These are phyloP conservation scores for Solanum aculeatissimum DNA, from an alignment of 305 asterid species.

Conservation along the genomic window DNA sequence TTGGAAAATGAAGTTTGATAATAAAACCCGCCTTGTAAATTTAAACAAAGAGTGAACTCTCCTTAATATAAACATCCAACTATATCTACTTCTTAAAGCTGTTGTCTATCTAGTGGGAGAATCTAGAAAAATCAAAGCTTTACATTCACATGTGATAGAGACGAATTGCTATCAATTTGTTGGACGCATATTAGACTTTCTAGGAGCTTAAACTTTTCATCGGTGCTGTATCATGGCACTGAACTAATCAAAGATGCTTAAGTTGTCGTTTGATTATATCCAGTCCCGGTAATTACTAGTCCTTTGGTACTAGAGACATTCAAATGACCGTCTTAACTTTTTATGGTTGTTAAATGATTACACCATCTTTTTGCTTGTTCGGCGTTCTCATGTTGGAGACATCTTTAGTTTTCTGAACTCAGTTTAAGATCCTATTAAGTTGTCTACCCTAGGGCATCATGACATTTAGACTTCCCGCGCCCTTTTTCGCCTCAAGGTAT, in stretches of 20 bases:
- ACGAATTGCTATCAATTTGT: not conserved
- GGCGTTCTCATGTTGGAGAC: not conserved
- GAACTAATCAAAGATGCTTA: not conserved
- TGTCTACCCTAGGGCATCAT: not conserved
- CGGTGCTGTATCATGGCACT: not conserved
- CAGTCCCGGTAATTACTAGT: not conserved
- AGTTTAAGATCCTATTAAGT: not conserved
- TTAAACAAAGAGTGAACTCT: not conserved
- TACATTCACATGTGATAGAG: not conserved
- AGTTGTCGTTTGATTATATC: not conserved
- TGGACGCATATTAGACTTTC: not conserved
- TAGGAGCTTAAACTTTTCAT: not conserved
- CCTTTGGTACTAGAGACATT: not conserved
- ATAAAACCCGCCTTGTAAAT: not conserved
- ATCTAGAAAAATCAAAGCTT: not conserved
- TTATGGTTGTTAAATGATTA: not conserved
- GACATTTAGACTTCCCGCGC: not conserved
- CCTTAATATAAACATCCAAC: not conserved
- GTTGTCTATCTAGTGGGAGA: not conserved
- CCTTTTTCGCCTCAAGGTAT: not conserved
- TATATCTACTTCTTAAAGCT: not conserved
- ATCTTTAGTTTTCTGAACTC: not conserved
- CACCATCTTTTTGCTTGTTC: not conserved
- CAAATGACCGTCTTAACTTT: not conserved
- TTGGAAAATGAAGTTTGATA: not conserved